A percentile compares a stretch with the other conserved stretches of the same genome.
These are phyloP conservation scores for Eucalyptus tenuipes DNA, from an alignment of 345 rosid genomes.

Conservation along the genomic window DNA sequence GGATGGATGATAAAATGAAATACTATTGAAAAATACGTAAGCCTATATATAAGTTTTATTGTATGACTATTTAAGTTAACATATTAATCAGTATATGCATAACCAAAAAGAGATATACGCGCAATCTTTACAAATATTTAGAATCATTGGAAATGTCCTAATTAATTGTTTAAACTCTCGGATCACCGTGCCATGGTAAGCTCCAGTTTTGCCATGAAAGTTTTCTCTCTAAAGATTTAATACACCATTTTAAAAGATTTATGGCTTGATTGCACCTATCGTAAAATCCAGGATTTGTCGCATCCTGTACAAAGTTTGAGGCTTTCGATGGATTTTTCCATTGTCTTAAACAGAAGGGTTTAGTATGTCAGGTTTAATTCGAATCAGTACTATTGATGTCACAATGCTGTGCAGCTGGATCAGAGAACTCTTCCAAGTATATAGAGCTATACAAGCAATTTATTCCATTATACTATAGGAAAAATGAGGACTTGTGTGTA, in stretches of 20 bases:
- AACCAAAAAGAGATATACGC: not conserved
- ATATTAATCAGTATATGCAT: no score
- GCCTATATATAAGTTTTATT: no score
- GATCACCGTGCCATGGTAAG: accelerated
- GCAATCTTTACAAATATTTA: no score
- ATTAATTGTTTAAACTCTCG: no score
- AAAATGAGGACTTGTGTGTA: not conserved
- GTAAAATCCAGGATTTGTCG: no score
- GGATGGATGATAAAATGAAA: not conserved
- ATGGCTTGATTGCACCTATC: no score
- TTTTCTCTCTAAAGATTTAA: no score
- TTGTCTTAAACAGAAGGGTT: not conserved
- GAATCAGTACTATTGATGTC: not conserved
- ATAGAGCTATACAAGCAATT: not conserved
- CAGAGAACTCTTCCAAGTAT: not conserved
- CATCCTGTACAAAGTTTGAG: not conserved
- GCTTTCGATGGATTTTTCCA: not conserved
- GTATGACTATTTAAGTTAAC: no score
- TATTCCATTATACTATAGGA: not conserved
- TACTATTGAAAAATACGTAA: no score
- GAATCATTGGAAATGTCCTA: not conserved
- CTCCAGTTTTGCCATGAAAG: no score
- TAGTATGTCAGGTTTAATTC: not conserved
- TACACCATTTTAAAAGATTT: no score
- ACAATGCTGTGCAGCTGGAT: not conserved